Evolutionary conservation across 2,329 filamentous ascomycete species (phyloP).

Genomic region (Xylaria digitata): DNA sequence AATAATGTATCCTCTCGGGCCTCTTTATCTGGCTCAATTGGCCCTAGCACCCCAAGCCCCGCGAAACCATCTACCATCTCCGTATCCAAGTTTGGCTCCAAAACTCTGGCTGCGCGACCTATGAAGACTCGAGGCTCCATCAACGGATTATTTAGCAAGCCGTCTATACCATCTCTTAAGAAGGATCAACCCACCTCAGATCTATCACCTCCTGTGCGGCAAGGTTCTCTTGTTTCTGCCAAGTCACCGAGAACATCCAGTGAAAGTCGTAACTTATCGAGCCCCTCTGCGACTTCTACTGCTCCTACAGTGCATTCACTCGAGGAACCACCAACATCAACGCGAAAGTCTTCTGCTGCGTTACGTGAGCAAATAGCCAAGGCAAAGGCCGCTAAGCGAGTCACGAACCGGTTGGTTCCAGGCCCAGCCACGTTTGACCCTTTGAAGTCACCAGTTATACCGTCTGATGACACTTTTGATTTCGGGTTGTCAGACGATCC

Average conservation of each 20-base stretch:
- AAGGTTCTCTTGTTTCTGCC: slow-evolving; percentile 54
- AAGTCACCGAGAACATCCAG: slow-evolving; percentile 54
- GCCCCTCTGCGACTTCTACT: slow-evolving; percentile 54
- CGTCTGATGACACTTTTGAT: slow-evolving; percentile 64
- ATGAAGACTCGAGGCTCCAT: slow-evolving; percentile 64
- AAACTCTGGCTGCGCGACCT: slow-evolving; percentile 59
- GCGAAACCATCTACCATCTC: slow-evolving; percentile 50
- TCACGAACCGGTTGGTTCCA: slow-evolving; percentile 55
- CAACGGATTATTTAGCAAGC: slow-evolving; percentile 66
- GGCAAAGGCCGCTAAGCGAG: slow-evolving; percentile 83
- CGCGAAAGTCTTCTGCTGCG: slow-evolving; percentile 78
- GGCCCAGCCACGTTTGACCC: slow-evolving; percentile 40
- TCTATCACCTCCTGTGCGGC: slow-evolving; percentile 50
- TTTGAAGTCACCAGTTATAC: slow-evolving; percentile 56
- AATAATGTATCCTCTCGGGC: slow-evolving; percentile 51
- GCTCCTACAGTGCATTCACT: slow-evolving; percentile 52
- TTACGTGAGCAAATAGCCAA: slow-evolving; percentile 92
- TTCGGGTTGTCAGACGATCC: slow-evolving; percentile 72
- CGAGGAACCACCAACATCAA: slow-evolving; percentile 49
- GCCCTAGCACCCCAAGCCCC: slow-evolving; percentile 54
- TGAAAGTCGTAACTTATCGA: slow-evolving; percentile 52
- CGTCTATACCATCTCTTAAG: slow-evolving; percentile 59
- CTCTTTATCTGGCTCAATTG: slow-evolving; percentile 48
- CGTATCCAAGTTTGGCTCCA: slow-evolving; percentile 58
- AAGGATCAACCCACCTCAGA: slow-evolving; percentile 44